phyloP scores from a whole-genome alignment of 306 rosid species.

The Carpinus fangiana region DNA sequence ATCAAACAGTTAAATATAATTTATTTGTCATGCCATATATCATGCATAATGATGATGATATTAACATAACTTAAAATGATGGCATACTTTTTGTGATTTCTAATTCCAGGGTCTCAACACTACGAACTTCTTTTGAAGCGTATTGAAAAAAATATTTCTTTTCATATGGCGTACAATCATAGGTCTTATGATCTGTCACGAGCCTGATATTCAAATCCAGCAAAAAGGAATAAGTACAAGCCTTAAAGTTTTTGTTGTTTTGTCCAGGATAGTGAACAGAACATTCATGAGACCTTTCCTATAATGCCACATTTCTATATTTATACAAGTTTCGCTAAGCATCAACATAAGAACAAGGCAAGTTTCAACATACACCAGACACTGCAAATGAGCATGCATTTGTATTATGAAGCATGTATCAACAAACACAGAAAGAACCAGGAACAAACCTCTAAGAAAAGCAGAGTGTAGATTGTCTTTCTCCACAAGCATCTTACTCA shows the following conservation, averaged over 20 bases:
- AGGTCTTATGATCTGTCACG: not conserved
- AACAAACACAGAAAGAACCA: conserved; percentile 13
- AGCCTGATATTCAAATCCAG: not conserved
- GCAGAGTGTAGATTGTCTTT: conserved; percentile 73
- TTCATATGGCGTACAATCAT: not conserved
- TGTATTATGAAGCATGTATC: conserved; percentile 1
- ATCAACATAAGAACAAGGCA: not conserved
- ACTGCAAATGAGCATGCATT: not conserved
- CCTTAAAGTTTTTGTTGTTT: not conserved
- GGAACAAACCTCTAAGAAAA: conserved; percentile 69
- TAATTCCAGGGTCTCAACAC: conserved; percentile 3
- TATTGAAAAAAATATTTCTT: not conserved
- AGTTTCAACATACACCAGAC: not conserved
- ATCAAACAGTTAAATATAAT: conserved; percentile 1
- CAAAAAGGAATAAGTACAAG: not conserved
- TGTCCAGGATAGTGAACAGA: not conserved
- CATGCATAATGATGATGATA: not conserved
- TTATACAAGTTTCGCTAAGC: not conserved
- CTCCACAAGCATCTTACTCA: conserved; percentile 81
- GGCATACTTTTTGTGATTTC: not conserved
- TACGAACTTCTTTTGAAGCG: not conserved
- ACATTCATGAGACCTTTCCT: not conserved
- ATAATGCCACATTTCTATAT: not conserved
- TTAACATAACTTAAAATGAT: not conserved
- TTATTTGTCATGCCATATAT: not conserved